Evolutionary conservation across 768 basidiomycete genomes (phyloP), one percentile per base, ranked within the genome.

Genomic region (Trametes gibbosa): DNA sequence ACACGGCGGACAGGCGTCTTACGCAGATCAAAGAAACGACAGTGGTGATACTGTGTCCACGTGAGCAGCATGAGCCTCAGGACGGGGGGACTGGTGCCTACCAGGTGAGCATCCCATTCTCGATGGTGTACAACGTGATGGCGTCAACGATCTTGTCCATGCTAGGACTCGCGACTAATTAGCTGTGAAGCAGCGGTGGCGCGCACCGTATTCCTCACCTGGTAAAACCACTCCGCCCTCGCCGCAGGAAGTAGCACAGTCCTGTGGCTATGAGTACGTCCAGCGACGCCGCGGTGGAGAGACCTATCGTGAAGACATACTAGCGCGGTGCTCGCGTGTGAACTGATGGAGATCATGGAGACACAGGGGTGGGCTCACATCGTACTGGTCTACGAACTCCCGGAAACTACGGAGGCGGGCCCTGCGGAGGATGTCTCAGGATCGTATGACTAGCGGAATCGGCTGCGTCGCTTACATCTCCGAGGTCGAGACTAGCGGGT

Each of bases 301-400:
- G 61, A 12, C 69, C 68, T 14, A 68, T 46, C 5, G 69, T 72
- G 43, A 69, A 71, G 12, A 70, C 56, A 59, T 64, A 70, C 69
- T 70, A 32, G 1, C 41, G 41, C 3, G 17, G 56, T 21, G 2
- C 12, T 7, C 29, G 29, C 29, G 29, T 32, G 29, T 32, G 10
- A 32, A 10, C 29, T 32, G 29, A 24, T 16, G 13, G 1, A 0
- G 16, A 9, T 24, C 1, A 23, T 3, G n/a, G 10, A 41, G n/a
- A 6, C 5, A 27, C 6, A 5, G 27, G 3, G 21, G 2, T 2
- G 37, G 6, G 19, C 61, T 37, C 40, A 56, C 55, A 29, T 49
- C 55, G 46, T 49, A 56, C 13, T 14, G 16, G 5, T 19, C 21
- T 17, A 56, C 55, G 16, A 56, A 56, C 40, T 56, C 39, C 2